Evolutionary conservation across 2,329 filamentous ascomycete genomes (phyloP).

Genomic region (Arthrobotrys conoides): DNA sequence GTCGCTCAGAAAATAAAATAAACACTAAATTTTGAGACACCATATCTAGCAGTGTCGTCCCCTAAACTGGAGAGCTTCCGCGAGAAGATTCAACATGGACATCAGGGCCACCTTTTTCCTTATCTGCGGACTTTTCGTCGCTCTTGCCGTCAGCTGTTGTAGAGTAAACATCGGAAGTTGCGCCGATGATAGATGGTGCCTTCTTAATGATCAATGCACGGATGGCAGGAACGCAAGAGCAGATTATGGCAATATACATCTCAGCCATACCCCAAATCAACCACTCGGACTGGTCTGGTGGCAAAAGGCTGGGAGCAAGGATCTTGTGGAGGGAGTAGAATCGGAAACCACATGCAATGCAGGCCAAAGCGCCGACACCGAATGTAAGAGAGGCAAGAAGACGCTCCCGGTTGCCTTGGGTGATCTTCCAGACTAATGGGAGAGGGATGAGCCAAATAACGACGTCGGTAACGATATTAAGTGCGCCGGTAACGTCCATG

Average conservation of each 20-base stretch:
- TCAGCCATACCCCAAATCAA: constrained; percentile 47
- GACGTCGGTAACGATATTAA: constrained; percentile 52
- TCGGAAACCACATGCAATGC: constrained; percentile 48
- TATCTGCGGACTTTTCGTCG: constrained; percentile 42
- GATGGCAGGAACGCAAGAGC: constrained; percentile 49
- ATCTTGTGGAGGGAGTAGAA: constrained; percentile 53
- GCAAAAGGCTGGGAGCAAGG: constrained; percentile 13
- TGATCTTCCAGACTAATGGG: constrained; percentile 47
- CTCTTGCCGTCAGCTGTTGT: constrained; percentile 32
- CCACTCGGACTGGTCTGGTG: constrained; percentile 43
- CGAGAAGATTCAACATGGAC: constrained; percentile 27
- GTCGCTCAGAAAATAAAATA: neutral
- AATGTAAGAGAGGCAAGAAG: constrained; percentile 50
- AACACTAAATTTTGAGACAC: neutral
- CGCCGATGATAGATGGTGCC: constrained; percentile 40
- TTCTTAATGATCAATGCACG: constrained; percentile 50
- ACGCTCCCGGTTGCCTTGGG: constrained; percentile 35
- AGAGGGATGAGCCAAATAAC: constrained; percentile 47
- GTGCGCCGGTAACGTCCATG: constrained; percentile 43
- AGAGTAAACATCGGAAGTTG: constrained; percentile 26
- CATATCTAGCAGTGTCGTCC: neutral
- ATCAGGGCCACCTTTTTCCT: constrained; percentile 40
- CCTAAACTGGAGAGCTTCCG: constrained; percentile 37
- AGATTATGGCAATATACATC: constrained; percentile 49
- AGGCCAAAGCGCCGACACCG: constrained; percentile 44